These are phyloP conservation scores for Musa itinerans DNA, from an alignment of 176 grass and related monocot species.

Conservation along the genomic window DNA sequence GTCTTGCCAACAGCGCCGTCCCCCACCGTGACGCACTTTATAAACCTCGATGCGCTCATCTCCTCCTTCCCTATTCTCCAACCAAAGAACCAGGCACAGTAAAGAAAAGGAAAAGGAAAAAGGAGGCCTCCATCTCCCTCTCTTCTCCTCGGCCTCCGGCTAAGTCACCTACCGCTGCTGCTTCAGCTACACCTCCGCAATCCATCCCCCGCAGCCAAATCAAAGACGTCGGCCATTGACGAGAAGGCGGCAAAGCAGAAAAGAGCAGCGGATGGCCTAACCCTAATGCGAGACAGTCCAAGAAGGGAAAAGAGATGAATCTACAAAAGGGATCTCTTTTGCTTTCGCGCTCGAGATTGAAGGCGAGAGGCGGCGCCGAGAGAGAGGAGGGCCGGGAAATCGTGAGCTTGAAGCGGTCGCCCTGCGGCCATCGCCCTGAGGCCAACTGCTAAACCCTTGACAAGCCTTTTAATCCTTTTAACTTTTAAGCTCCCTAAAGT, in stretches of 20 bases:
- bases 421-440: background rate
- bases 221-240: background rate
- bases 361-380: background rate
- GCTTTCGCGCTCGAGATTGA: background rate
- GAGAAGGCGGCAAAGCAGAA: background rate
- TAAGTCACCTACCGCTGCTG: background rate
- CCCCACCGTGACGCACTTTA: slow-evolving; percentile 40
- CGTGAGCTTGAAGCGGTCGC: background rate
- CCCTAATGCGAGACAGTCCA: background rate
- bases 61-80: background rate
- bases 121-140: background rate
- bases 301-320: background rate
- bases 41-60: slow-evolving; percentile 44
- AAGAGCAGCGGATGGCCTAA: background rate
- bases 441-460: background rate
- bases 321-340: background rate
- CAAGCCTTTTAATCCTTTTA: no score
- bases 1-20: slow-evolving; percentile 43
- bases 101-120: background rate
- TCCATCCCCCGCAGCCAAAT: background rate
- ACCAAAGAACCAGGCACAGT: background rate
- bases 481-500: no score
- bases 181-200: background rate
- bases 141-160: background rate
- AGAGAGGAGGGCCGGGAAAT: background rate